Base-by-base conservation (phyloP, 1,284 basidiomycete genomes). In the Malassezia vespertilionis region DNA sequence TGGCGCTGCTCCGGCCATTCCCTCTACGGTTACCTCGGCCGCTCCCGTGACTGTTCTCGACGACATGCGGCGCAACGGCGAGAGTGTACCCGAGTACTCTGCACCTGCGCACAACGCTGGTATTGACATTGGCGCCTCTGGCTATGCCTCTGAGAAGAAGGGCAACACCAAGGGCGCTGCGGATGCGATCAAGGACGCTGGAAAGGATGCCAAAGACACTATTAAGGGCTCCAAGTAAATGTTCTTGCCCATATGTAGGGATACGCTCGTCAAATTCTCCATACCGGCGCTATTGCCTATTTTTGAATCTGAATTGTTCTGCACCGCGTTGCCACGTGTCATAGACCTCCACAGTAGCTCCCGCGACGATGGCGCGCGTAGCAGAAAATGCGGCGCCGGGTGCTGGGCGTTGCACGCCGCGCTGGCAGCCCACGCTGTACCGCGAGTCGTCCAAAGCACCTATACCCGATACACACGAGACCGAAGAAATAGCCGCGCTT, bases 401-500 rank as follows among this genome's bases (percentile, higher is more conserved):
- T n/a, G 11, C 31, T 18, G 31, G 18, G 14, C 31, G 31, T 4
- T 11, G 11, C 23, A 43, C 41, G n/a, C 41, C 48, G 18, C 28
- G 33, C 22, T 64, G 61, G 61, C 33, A 24, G 9, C 61, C 61
- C 0, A 46, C 40, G 0, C 28, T 47, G 20, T 57, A 79, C 58
- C 70, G 76, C 6, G 37, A 44, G 8, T 17, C 42, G 18, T 71
- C 75, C 35, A 72, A 74, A 3, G 74, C 76, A 14, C 73, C 84
- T 58, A 81, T 83, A 1, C 83, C 86, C 9, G 77, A 79, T 10
- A 80, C 80, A 52, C 74, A 82, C 44, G 76, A 82, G 50, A 84
- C 87, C 47, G 77, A 82, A 46, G 85, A 89, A 64, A 75, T 84
- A 63, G 83, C 74, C 0, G 76, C 84, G 2, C 81, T 75, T n/a